phyloP scores from a whole-genome alignment of 163 green algal species.

The Coccomyxa subellipsoidea region DNA sequence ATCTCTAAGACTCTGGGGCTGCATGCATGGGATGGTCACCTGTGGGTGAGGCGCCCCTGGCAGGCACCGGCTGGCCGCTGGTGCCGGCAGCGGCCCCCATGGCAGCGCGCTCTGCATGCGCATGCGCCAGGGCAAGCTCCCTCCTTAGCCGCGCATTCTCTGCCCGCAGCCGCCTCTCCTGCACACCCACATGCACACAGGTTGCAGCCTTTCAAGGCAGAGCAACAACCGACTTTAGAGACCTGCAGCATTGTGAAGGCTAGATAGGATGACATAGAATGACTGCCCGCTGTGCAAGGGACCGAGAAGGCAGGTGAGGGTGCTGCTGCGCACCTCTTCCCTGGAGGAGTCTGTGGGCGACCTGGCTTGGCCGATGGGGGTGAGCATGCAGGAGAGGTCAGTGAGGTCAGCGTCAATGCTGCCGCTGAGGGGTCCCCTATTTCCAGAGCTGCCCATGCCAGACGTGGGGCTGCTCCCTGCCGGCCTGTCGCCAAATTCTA shows the following conservation, averaged over 20 bases:
- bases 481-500: neutral
- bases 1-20: too few species aligned
- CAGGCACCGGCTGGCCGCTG: neutral
- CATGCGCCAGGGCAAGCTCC: neutral
- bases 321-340: conserved; percentile 2
- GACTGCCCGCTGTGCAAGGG: too few species aligned
- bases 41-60: neutral
- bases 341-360: neutral
- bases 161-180: neutral
- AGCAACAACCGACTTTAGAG: too few species aligned
- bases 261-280: too few species aligned
- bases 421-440: neutral
- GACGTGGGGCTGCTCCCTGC: neutral
- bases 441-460: neutral
- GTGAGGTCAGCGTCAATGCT: conserved; percentile 8
- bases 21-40: too few species aligned
- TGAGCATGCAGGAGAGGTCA: conserved; percentile 12
- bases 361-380: neutral
- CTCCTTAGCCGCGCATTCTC: neutral
- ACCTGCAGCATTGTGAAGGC: too few species aligned
- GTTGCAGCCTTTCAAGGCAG: too few species aligned
- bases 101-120: neutral
- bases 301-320: too few species aligned
- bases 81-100: neutral
- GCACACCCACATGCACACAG: neutral